Percentiles rank a stretch among this genome's conserved stretches.
Evolutionary conservation across 176 grass and related monocot genomes (phyloP).

Genomic region (Phoenix roebelenii): DNA sequence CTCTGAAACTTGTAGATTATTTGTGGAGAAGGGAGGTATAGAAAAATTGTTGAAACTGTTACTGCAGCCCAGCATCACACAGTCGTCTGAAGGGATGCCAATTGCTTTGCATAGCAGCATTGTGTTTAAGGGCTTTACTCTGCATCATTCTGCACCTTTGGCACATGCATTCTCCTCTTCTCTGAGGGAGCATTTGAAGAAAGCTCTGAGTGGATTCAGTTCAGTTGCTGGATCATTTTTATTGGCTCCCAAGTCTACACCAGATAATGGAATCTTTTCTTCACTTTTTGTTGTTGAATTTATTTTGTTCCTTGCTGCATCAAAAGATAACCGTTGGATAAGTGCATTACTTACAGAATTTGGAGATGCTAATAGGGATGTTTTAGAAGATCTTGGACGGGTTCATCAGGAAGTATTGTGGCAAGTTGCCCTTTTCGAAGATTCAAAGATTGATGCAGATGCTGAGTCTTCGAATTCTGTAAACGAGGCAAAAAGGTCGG

Average conservation of each 20-base stretch:
- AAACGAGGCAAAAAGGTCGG: conserved; percentile 39
- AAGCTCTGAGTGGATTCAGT: conserved; percentile 57
- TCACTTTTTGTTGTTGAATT: conserved; percentile 93
- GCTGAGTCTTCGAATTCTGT: conserved; percentile 30
- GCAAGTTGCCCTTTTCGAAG: conserved; percentile 68
- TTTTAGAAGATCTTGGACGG: conserved; percentile 76
- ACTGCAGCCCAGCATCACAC: conserved; percentile 85
- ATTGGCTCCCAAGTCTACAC: conserved; percentile 9
- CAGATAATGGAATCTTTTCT: conserved; percentile 43
- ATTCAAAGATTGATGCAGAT: conserved; percentile 47
- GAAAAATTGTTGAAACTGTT: conserved; percentile 73
- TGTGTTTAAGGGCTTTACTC: conserved; percentile 96
- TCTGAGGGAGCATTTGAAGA: conserved; percentile 74
- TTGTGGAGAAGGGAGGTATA: conserved; percentile 90
- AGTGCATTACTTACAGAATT: conserved; percentile 82
- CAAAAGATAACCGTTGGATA: conserved; percentile 97
- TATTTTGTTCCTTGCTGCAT: conserved; percentile 78
- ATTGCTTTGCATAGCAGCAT: conserved; percentile 98
- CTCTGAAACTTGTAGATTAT: conserved; percentile 90
- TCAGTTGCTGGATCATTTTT: conserved; percentile 42
- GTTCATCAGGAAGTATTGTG: conserved; percentile 75
- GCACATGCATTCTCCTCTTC: conserved; percentile 84
- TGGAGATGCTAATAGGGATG: conserved; percentile 78
- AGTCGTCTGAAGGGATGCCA: conserved; percentile 96
- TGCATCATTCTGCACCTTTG: conserved; percentile 86